Evolutionary conservation across 371 early-diverging fungal species (phyloP).

Genomic region (Thermomucor indicae-seudaticae): DNA sequence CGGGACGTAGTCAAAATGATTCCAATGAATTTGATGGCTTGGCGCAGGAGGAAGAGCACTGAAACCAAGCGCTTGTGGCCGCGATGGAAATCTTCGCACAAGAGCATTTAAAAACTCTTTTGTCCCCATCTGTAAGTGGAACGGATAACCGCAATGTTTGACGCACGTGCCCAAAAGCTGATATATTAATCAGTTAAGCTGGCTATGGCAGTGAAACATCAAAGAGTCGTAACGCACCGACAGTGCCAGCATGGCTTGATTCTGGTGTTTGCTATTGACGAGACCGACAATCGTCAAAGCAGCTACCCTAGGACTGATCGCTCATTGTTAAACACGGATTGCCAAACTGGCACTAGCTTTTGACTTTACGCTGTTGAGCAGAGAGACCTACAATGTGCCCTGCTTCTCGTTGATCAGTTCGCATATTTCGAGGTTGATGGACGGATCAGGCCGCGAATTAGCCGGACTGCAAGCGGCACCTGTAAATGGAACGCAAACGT

Average conservation of each 20-base stretch:
- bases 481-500: constrained; percentile 11
- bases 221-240: constrained; percentile 39
- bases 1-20: constrained; percentile 20
- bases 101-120: constrained; percentile 95
- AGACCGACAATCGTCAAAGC: constrained; percentile 76
- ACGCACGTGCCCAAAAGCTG: constrained; percentile 90
- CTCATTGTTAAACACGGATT: not conserved
- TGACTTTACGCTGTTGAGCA: not conserved
- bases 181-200: not conserved
- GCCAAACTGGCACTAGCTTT: not conserved
- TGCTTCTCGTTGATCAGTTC: constrained; percentile 89
- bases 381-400: constrained; percentile 67
- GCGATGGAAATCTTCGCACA: constrained; percentile 86
- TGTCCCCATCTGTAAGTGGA: constrained; percentile 88
- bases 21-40: not conserved
- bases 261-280: constrained; percentile 68
- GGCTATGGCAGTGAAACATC: not conserved
- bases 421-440: constrained; percentile 89
- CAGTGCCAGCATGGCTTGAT: constrained; percentile 71
- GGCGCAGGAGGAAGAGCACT: constrained; percentile 33
- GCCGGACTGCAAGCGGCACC: constrained; percentile 79
- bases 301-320: constrained; percentile 76
- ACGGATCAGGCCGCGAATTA: constrained; percentile 72
- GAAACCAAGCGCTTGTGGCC: constrained; percentile 42
- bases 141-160: constrained; percentile 95